Evolutionary conservation across 78 protist species (phyloP).

Genomic region (Speleostelium caveatum): DNA sequence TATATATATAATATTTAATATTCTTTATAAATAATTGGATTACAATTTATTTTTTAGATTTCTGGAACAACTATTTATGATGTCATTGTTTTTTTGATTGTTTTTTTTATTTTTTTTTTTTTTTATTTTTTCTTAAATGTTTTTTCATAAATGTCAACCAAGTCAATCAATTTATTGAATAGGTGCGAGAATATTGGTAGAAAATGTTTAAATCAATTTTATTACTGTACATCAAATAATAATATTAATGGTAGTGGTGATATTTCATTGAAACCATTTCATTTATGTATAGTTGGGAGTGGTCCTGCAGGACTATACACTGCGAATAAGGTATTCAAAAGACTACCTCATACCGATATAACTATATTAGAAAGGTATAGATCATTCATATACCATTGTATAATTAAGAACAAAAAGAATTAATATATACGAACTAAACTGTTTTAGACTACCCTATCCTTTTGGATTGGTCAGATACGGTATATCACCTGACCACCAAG

Average conservation of each 20-base stretch:
- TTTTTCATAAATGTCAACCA: too few relatives aligned
- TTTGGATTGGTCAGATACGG: conserved; percentile 75
- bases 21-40: too few relatives aligned
- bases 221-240: background rate
- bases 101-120: too few relatives aligned
- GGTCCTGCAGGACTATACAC: conserved; percentile 83
- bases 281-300: conserved; percentile 76
- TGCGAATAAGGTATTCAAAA: conserved; percentile 42
- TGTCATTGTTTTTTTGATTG: too few relatives aligned
- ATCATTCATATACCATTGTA: background rate
- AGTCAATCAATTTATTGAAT: too few relatives aligned
- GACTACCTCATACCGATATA: conserved; percentile 53
- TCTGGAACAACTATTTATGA: too few relatives aligned
- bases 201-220: background rate
- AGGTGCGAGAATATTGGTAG: too few relatives aligned
- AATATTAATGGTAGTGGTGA: too few relatives aligned
- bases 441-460: conserved; percentile 71
- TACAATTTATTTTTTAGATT: too few relatives aligned
- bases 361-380: conserved; percentile 61
- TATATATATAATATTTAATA: too few relatives aligned
- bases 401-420: too few relatives aligned
- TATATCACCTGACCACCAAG: conserved; percentile 80
- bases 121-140: too few relatives aligned
- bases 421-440: background rate
- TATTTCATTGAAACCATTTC: conserved; percentile 12